Evolutionary conservation across 306 rosid genomes (phyloP), one percentile per base, ranked within the genome.

Genomic region (Canavalia ensiformis): DNA sequence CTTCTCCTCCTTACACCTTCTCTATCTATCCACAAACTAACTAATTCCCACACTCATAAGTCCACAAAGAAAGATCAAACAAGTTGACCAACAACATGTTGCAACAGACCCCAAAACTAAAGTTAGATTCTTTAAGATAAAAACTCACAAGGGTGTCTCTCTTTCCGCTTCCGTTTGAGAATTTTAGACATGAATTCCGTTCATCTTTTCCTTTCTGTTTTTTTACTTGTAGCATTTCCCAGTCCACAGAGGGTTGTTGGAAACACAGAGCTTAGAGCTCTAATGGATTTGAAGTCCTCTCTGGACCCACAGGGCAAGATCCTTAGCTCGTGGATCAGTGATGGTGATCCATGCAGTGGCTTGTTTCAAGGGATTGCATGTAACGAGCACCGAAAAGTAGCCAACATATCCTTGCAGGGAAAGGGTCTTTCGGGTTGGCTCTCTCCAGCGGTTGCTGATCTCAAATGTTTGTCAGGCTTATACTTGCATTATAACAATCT

Each of bases 401-500:
- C 88, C 0, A 95, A 91, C 81, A 88, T 95, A 4, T 91, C 99
- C 1, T 81, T 95, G 83, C 98, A 93, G 75, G 99, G 96, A 35
- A 92, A 86, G 79, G 97, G 97, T 3, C 99, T 95, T 75, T 89
- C 93, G 0, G 99, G 99, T 8, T 79, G 77, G 84, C 5, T 95
- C 1, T 91, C 99, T 68, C 93, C 96, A 33, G 89, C 92, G 7
- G 88, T 93, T 67, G 89, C 96, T 47, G 87, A 88, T 81, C 94
- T 95, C 46, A 87, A 88, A 66, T 90, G 94, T 84, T 82, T 95
- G 83, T 72, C 99, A 0, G 99, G 98, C 7, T 87, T 95, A 59
- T 95, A 87, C 81, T 50, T 95, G 88, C 99, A 95, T 68, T 95
- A 87, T 44, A 95, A 95, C 86, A 87, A 83, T 75, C 87, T 95